Evolutionary conservation across 2,329 filamentous ascomycete genomes (phyloP), one percentile per base, ranked within the genome.

Genomic region (Fusarium kyushuense): DNA sequence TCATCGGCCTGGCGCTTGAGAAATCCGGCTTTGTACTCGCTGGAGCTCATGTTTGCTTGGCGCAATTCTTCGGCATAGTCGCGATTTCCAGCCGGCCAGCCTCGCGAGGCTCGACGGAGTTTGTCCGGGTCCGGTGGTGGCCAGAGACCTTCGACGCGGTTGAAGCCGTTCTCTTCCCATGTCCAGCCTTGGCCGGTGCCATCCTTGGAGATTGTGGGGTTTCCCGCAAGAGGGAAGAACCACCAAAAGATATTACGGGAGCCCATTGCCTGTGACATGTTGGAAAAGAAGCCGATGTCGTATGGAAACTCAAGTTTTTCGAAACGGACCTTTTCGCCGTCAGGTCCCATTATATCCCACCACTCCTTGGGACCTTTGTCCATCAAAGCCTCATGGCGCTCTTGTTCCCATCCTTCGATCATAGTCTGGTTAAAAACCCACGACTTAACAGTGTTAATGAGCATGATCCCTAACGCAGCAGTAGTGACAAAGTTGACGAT

Each of bases 141-240:
- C 89, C 89, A 91, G 75, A 87, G 82, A 53, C 84, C 84, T 40
- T 81, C 76, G 54, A 78, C 78, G 67, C 89, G 86, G 78, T 96
- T 93, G 76, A 94, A 92, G 2, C 89, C 92, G 78, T 96, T 96
- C 68, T 91, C 90, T 65, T 90, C 87, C 80, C 90, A 94, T 8
- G 79, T 76, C 88, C 91, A 86, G 59, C 87, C 86, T 0, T 72
- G 63, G 5, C 81, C 84, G 23, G 54, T 69, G 13, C 79, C 78
- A 43, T 79, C 63, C 52, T 76, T 75, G 16, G 79, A 77, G 29
- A 87, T 73, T 9, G 51, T 68, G 2, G 85, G 87, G 19, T 78
- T 81, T 33, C 83, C 82, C 3, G 89, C 84, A 40, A 94, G 83
- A 0, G 92, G 92, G 69, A 87, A 86, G 58, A 93, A 79, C 92